A percentile compares a stretch with the other conserved stretches of the same genome.
phyloP scores from a whole-genome alignment of 352 stramenopile genomes.

The Phytophthora agathidicida region DNA sequence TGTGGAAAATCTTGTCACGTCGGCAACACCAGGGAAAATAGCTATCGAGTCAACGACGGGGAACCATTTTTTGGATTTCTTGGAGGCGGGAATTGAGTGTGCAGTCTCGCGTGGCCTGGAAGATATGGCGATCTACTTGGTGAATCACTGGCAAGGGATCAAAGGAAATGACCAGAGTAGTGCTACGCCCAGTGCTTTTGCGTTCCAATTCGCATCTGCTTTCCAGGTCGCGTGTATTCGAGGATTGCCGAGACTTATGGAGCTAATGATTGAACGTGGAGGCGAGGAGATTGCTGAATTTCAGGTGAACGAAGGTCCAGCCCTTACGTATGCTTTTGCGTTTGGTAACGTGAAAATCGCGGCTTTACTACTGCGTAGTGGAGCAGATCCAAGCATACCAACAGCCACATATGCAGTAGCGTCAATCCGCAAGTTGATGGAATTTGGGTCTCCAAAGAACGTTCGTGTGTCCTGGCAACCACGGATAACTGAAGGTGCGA shows the following conservation, averaged over 20 bases:
- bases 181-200: conserved; percentile 49
- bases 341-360: conserved; percentile 57
- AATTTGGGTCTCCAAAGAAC: conserved; percentile 49
- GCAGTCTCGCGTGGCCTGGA: conserved; percentile 64
- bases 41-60: conserved; percentile 23
- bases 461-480: conserved; percentile 33
- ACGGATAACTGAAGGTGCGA: neutral
- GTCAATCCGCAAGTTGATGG: conserved; percentile 70
- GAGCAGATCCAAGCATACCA: conserved; percentile 52
- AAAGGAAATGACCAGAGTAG: conserved; percentile 42
- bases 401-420: conserved; percentile 53
- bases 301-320: conserved; percentile 64
- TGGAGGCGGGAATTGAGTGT: conserved; percentile 64
- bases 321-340: conserved; percentile 65
- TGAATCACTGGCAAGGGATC: conserved; percentile 54
- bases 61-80: conserved; percentile 60
- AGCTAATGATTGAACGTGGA: conserved; percentile 59
- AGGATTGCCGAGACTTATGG: conserved; percentile 39
- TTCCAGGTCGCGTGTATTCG: conserved; percentile 76
- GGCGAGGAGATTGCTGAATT: conserved; percentile 62
- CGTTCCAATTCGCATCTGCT: conserved; percentile 69
- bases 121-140: conserved; percentile 62
- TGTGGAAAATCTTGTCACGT: conserved; percentile 46
- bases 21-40: conserved; percentile 9
- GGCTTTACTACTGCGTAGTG: conserved; percentile 38